Base-by-base conservation (phyloP, 495 filamentous ascomycete genomes). In the Lineolata rhizophorae region DNA sequence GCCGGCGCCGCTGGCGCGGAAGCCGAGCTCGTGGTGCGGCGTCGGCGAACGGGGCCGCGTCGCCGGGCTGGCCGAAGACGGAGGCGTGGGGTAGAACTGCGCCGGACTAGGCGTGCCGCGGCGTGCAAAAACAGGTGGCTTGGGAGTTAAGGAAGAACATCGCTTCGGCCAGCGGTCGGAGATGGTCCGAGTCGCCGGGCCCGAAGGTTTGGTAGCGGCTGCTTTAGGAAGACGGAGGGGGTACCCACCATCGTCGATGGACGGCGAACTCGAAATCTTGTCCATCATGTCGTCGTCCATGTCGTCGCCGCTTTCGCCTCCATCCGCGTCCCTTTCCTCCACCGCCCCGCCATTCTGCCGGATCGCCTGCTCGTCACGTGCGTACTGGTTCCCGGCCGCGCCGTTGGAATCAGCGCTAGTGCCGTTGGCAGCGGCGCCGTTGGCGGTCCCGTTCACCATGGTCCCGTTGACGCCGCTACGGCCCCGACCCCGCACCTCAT, bases 181-280 rank as follows among this genome's bases (percentile, higher is more conserved):
- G n/a, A n/a, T n/a, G n/a, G n/a, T n/a, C n/a, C n/a, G n/a, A n/a
- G n/a, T n/a, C n/a, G n/a, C n/a, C n/a, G n/a, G n/a, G n/a, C n/a
- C n/a, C n/a, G n/a, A n/a, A n/a, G n/a, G n/a, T n/a, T n/a, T n/a
- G n/a, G n/a, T n/a, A n/a, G n/a, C n/a, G n/a, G n/a, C n/a, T n/a
- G n/a, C n/a, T n/a, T n/a, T n/a, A n/a, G n/a, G n/a, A n/a, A 5
- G 24, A 37, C 36, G 34, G 38, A 37, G 48, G 45, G 38, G 40
- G 42, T 46, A 82, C 83, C 59, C 67, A 97, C 87, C 87, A 66
- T 99, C 90, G 54, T 87, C 80, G 51, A 99, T 99, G 34, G 84
- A 94, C 39, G 87, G 87, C 40, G 84, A 93, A 52, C 84, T 94
- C 30, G 83, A 93, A 29, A 97, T 91, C 54, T 85, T 85, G 58